Evolutionary conservation across 805 yeast species (phyloP), one percentile per base, ranked within the genome.

Genomic region (Spathaspora passalidarum): DNA sequence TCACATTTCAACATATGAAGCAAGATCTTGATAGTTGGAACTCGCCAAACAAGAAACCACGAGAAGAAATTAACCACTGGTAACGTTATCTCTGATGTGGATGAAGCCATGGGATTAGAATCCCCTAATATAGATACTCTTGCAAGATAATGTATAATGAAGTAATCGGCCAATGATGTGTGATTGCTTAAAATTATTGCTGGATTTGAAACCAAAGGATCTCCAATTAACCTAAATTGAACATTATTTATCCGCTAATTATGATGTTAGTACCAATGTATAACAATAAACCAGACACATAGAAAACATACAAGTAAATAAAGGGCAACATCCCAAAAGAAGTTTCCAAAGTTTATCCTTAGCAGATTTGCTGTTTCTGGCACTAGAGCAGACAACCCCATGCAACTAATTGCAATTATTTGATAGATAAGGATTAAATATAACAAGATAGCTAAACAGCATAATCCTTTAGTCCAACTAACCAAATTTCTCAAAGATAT

Each of bases 41-140:
- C 68, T 18, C 72, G 63, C 81, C 88, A 79, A 2, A 86, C 55
- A 5, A 69, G 59, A 43, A 81, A 84, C 96, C 96, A 88, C 1
- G 84, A 73, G 55, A 86, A 79, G 60, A 82, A 86, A 42, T 72
- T 76, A n/a, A 81, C 60, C 25, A 65, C 60, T 0, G 84, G 84
- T 14, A 61, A 40, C 9, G 21, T 32, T n/a, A 56, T 43, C 40
- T 60, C 47, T 5, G 39, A 19, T n/a, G 9, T 6, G 2, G 21
- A 6, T 23, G 16, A 17, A 2, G 11, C 13, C 2, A 17, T 5
- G 13, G 40, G 13, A 10, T 46, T 49, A 13, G 9, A 13, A 16
- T 23, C 16, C 5, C 34, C 29, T 16, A n/a, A n/a, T 4, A 49
- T 55, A 39, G 65, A 40, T 48, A 54, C 35, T 38, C 61, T 59